Conservation (phyloP, 139 green algal species). For the Closterium sp. region DNA sequence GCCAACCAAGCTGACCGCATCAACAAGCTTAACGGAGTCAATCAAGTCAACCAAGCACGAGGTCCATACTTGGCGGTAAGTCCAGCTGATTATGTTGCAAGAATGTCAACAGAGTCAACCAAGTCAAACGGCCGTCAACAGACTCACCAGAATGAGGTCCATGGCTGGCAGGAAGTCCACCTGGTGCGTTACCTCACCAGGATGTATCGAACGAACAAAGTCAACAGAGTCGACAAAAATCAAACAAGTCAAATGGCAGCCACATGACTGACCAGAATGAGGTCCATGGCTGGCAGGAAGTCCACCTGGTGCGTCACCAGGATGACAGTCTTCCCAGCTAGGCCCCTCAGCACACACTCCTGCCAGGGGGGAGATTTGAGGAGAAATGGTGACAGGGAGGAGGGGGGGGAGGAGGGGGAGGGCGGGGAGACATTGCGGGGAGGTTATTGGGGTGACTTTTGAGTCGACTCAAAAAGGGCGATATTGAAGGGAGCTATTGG, state of each 20-base stretch:
- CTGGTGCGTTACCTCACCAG: constrained; percentile 63
- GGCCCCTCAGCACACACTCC: constrained; percentile 61
- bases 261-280: constrained; percentile 45
- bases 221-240: too few species aligned
- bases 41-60: too few species aligned
- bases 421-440: too few species aligned
- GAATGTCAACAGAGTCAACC: too few species aligned
- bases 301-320: constrained; percentile 71
- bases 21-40: too few species aligned
- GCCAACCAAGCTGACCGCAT: too few species aligned
- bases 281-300: constrained; percentile 32
- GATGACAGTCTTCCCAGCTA: constrained; percentile 68
- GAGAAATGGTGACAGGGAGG: neutral
- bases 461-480: too few species aligned
- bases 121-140: neutral
- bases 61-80: too few species aligned
- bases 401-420: neutral
- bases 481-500: too few species aligned
- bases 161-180: constrained; percentile 37
- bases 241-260: too few species aligned
- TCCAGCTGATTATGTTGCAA: too few species aligned
- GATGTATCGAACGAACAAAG: too few species aligned
- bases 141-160: constrained; percentile 33
- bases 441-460: constrained; percentile 1
- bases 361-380: constrained; percentile 35